Evolutionary conservation across 2,329 filamentous ascomycete genomes (phyloP), one percentile per base, ranked within the genome.

Genomic region (Microcera coccophila): DNA sequence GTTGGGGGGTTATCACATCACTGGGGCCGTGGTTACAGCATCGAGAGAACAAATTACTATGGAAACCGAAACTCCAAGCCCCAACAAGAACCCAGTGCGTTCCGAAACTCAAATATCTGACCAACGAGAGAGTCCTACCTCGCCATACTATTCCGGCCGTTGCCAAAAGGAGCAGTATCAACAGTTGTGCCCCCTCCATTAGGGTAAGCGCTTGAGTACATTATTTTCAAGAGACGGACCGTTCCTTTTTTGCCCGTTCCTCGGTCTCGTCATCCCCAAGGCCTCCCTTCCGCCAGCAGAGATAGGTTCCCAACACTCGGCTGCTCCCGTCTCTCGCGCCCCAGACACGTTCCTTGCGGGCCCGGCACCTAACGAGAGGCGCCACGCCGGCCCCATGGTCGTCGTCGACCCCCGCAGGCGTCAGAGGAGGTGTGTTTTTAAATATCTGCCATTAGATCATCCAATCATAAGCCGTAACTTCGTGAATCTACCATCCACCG

Each of bases 401-500:
- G 45, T 55, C 48, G 50, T 46, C 48, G 42, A 41, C 39, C 53
- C 50, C 57, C 56, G 46, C 57, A 56, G 48, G 51, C 44, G 42
- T 48, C 44, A 52, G 49, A 61, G 64, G 64, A 68, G 69, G 69
- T 66, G 69, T 75, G 69, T 67, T 68, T 72, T 69, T 70, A 65
- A n/a, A 57, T 54, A 52, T 47, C 56, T 55, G 54, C 62, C 54
- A 52, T 53, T 55, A 62, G 58, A 59, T 59, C 54, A 54, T 68
- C 75, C 75, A 79, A 78, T 79, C 74, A 78, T 73, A 67, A 68
- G 55, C 71, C 73, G 64, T 75, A 66, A 67, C 54, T 60, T 68
- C 67, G 63, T 73, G 64, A 68, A 70, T 70, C 62, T 65, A 54
- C 60, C 62, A 58, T 62, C 62, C 41, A 39, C 40, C 37, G 40